Conservation (phyloP, 73 alveolate species). For the Tetrahymena thermophila region DNA sequence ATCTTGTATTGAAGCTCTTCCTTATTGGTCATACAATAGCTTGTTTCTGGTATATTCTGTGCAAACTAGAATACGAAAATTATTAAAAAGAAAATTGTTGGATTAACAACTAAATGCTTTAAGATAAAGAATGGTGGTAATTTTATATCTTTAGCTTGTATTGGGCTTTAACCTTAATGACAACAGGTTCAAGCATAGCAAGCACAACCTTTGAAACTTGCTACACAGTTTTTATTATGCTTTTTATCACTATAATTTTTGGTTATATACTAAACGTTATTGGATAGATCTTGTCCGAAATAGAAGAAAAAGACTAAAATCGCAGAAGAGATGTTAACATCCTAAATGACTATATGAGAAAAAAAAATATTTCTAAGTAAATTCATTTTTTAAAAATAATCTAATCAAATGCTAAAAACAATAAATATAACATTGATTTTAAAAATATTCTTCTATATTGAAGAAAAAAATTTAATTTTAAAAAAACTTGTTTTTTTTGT, state of each 20-base stretch:
- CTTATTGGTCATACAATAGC: neutral
- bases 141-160: neutral
- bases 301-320: neutral
- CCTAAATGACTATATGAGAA: neutral
- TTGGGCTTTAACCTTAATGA: neutral
- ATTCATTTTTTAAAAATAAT: neutral
- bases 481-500: too few relatives aligned
- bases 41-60: neutral
- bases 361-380: neutral
- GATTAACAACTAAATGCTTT: neutral
- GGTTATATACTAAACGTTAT: neutral
- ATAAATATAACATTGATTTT: too few relatives aligned
- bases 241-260: neutral
- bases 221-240: neutral
- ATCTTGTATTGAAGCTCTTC: neutral
- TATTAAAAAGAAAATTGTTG: neutral
- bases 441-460: too few relatives aligned
- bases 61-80: too few relatives aligned
- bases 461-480: too few relatives aligned
- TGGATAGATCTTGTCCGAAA: neutral
- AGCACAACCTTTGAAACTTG: neutral
- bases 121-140: neutral
- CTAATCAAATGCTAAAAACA: too few relatives aligned
- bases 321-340: neutral
- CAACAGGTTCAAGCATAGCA: neutral